These are phyloP conservation scores for Colletotrichum sublineola DNA, from an alignment of 2,329 filamentous ascomycete species.

Conservation along the genomic window DNA sequence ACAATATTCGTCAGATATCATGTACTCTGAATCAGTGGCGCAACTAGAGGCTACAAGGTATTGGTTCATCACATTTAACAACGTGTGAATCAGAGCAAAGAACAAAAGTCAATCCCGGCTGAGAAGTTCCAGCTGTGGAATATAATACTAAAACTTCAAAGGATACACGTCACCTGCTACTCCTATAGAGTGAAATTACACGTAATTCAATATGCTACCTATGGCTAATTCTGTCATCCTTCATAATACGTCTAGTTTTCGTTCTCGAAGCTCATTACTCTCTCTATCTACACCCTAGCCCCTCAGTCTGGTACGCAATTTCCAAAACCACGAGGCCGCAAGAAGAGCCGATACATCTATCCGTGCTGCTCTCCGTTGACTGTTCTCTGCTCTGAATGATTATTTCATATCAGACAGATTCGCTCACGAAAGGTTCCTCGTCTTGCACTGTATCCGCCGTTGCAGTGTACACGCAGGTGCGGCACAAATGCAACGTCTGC, in stretches of 20 bases:
- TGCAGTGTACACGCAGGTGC: too few relatives aligned
- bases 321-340: background rate
- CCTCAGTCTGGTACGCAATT: background rate
- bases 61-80: too few relatives aligned
- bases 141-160: background rate
- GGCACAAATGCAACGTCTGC: too few relatives aligned
- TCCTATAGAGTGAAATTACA: too few relatives aligned
- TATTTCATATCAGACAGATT: too few relatives aligned
- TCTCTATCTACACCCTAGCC: background rate
- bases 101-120: background rate
- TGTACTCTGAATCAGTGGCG: background rate
- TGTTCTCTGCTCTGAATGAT: too few relatives aligned
- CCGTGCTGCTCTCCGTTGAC: too few relatives aligned
- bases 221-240: background rate
- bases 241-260: background rate
- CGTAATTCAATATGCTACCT: background rate
- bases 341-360: background rate
- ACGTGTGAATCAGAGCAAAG: background rate
- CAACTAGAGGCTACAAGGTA: background rate
- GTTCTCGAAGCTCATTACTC: background rate
- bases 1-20: background rate
- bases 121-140: background rate
- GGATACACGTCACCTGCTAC: background rate
- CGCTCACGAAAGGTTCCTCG: too few relatives aligned
- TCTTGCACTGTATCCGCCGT: too few relatives aligned